Base-by-base conservation (phyloP, 2,329 filamentous ascomycete species). In the Colletotrichum magnum region DNA sequence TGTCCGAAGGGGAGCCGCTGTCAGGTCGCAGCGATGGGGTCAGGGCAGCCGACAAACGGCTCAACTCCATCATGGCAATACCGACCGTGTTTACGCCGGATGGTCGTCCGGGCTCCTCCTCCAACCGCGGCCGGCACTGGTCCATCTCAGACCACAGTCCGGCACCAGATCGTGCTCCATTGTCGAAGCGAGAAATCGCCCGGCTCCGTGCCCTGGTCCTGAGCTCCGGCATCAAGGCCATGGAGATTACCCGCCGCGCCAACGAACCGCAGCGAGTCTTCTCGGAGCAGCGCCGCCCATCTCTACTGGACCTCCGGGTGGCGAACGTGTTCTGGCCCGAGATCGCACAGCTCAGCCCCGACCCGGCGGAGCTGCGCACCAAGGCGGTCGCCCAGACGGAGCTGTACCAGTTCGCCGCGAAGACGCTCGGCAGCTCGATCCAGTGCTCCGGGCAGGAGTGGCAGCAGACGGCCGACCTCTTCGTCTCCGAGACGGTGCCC, bases 151-250 rank as follows among this genome's bases (percentile, higher is more conserved):
- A 86, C 60, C 81, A 81, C 59, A 78, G 74, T 36, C 73, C 77
- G 4, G 76, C 79, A 4, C 76, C 78, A 6, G 79, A 81, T 18
- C 81, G 78, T 52, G 75, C 76, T n/a, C 78, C 77, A 12, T 79
- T 93, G 36, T 90, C 86, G 10, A 89, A 87, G 74, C 88, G 89
- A n/a, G 95, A 98, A 74, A 87, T 97, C 61, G 92, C 93, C 16
- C 90, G 94, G n/a, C 86, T 95, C 2, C 88, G 90, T 66, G 89
- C 94, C 0, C 85, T 97, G 9, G 88, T 97, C 48, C 84, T 97
- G 24, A 93, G 91, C 71, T 94, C 94, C 0, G 95, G 94, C n/a
- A 91, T 98, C 76, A 97, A 97, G 81, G 95, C 95, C 0, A 90
- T 90, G 75, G 93, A 96, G 76, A 93, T 98, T 63, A 86, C 86